Evolutionary conservation across 495 filamentous ascomycete genomes (phyloP).

Genomic region (Tetracladium setigerum): DNA sequence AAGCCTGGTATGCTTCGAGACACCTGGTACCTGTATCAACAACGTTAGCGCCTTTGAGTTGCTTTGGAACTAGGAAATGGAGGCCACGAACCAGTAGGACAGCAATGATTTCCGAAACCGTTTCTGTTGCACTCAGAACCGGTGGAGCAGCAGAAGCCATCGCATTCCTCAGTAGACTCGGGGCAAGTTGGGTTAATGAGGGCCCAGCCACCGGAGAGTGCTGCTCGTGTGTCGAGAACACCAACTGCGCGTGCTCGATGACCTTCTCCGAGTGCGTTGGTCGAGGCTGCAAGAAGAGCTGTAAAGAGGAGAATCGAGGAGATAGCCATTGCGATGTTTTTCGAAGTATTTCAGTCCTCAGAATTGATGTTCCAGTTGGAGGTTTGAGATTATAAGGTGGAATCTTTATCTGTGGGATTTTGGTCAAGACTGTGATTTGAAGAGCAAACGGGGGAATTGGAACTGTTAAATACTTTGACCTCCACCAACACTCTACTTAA

Average conservation of each 20-base stretch:
- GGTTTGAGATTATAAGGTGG: too few species aligned
- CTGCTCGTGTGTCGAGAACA: not conserved
- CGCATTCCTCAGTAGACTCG: not conserved
- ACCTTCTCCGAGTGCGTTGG: not conserved
- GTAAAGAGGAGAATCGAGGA: not conserved
- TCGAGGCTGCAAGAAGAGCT: not conserved
- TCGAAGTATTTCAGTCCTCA: too few species aligned
- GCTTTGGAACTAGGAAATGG: not conserved
- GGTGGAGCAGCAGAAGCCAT: conserved; percentile 2
- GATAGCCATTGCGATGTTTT: too few species aligned
- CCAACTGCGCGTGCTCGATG: not conserved
- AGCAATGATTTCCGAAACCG: conserved; percentile 1
- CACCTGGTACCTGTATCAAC: conserved; percentile 3
- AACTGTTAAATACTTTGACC: too few species aligned
- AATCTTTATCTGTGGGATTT: too few species aligned
- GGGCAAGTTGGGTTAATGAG: not conserved
- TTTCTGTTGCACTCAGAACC: not conserved
- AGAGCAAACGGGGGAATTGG: too few species aligned
- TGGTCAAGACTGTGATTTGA: too few species aligned
- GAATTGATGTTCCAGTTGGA: too few species aligned
- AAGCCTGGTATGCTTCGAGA: not conserved
- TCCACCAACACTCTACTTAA: too few species aligned
- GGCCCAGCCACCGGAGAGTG: conserved; percentile 2
- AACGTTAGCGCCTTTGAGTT: not conserved
- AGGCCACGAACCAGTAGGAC: conserved; percentile 4